Evolutionary conservation across 2,329 filamentous ascomycete genomes (phyloP), one percentile per base, ranked within the genome.

Genomic region (Hymenoscyphus albidus): DNA sequence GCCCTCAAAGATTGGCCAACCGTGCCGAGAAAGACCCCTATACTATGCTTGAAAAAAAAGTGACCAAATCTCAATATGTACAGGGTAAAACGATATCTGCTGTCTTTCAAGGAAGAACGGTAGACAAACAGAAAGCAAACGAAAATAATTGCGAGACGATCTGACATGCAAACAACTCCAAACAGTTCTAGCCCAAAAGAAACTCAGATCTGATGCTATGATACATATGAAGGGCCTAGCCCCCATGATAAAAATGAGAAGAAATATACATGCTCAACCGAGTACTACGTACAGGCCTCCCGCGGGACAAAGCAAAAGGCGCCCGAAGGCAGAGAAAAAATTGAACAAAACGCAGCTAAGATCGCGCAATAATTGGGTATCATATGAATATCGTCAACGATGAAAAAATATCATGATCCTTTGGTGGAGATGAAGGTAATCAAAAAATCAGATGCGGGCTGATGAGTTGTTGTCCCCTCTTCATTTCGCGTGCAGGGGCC

Each of bases 331-430:
- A 38, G 54, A 57, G 16, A 51, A 51, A 27, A 54, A 61, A 42
- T 54, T 61, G 48, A 35, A 51, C 14, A 16, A 63, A 62, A 55
- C 16, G 56, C 40, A 62, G 51, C 44, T 59, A 51, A n/a, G 62
- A 62, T 61, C 51, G 62, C 61, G 56, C 62, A 65, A 58, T 63
- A 70, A 68, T 62, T 66, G 68, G 69, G 69, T 70, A 71, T 70
- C 70, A 69, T 70, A 51, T 65, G 39, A 62, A 68, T 67, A 63
- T 65, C 65, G 64, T 64, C 67, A 61, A 59, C 58, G 27, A 62
- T 57, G 63, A 65, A 64, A 51, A 61, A 67, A 54, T 35, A 32
- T 55, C 39, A 42, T n/a, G 55, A 39, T 27, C 48, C 55, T 38
- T 27, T n/a, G 39, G 55, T 58, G 32, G 51, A 42, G 61, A 62